phyloP scores from a whole-genome alignment of 257 asterid species.

The Fraxinus quadrangulata region DNA sequence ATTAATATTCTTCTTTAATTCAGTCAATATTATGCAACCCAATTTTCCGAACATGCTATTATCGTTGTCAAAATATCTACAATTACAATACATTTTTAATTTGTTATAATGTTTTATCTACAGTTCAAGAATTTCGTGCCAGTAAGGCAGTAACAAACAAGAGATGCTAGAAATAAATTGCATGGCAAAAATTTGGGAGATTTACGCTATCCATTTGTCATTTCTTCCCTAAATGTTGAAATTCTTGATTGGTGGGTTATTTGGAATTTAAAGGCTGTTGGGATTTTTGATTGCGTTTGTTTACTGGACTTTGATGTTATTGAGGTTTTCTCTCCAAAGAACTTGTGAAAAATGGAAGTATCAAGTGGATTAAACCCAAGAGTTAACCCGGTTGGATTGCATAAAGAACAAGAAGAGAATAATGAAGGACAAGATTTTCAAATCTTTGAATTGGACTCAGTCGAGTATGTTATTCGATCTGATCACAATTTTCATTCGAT shows the following conservation, averaged over 20 bases:
- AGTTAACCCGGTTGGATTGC: slow-evolving; percentile 29
- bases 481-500: slow-evolving; percentile 58
- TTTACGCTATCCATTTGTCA: too few relatives aligned
- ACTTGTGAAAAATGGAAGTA: slow-evolving; percentile 51
- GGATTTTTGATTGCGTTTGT: slow-evolving; percentile 4
- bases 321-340: background rate
- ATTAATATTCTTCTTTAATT: too few relatives aligned
- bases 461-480: slow-evolving; percentile 27
- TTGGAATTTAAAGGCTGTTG: slow-evolving; percentile 10
- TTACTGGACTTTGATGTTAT: background rate
- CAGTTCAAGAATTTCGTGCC: too few relatives aligned
- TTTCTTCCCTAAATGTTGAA: too few relatives aligned
- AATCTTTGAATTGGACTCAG: slow-evolving; percentile 44
- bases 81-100: too few relatives aligned
- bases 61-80: too few relatives aligned
- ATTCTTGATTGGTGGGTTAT: slow-evolving; percentile 1
- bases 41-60: too few relatives aligned
- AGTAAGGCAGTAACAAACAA: too few relatives aligned
- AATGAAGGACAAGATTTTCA: slow-evolving; percentile 36
- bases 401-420: slow-evolving; percentile 44
- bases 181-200: too few relatives aligned
- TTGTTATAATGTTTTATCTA: too few relatives aligned
- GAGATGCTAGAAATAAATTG: too few relatives aligned
- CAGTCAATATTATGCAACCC: too few relatives aligned
- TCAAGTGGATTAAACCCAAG: slow-evolving; percentile 59